Evolutionary conservation across 148 eudicot genomes (phyloP).

Genomic region (Pharnaceum exiguum): DNA sequence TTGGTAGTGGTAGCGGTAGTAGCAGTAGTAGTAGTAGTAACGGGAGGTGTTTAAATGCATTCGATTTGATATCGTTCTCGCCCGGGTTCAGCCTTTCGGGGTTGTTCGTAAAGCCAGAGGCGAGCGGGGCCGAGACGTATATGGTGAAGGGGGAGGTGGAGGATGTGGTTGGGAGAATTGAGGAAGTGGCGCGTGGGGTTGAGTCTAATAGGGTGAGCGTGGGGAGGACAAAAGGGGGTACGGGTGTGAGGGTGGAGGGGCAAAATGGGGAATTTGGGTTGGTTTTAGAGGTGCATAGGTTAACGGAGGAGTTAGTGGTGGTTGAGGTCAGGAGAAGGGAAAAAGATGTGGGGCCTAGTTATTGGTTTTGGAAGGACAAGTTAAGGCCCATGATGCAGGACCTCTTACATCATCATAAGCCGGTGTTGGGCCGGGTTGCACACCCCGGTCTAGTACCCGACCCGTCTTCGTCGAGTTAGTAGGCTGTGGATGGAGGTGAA

Average conservation of each 20-base stretch:
- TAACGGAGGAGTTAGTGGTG: conserved; percentile 19
- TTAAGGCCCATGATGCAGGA: conserved; percentile 12
- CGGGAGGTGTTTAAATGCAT: conserved; percentile 47
- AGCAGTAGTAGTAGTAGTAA: too few species aligned
- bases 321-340: conserved; percentile 25
- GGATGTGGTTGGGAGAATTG: conserved; percentile 38
- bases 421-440: too few species aligned
- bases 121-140: conserved; percentile 36
- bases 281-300: conserved; percentile 18
- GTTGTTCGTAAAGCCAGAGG: conserved; percentile 28
- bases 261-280: conserved; percentile 29
- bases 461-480: not conserved
- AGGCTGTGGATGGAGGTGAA: too few species aligned
- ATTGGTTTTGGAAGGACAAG: conserved; percentile 18
- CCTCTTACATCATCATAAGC: conserved; percentile 10
- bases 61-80: conserved; percentile 68
- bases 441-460: not conserved
- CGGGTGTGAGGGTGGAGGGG: conserved; percentile 34
- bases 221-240: conserved; percentile 32
- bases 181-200: conserved; percentile 37
- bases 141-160: conserved; percentile 39
- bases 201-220: conserved; percentile 40
- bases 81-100: conserved; percentile 56
- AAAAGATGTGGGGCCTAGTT: conserved; percentile 14
- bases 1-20: not conserved